Base-by-base conservation (phyloP, 2,329 filamentous ascomycete genomes). In the Xylariales sp. region DNA sequence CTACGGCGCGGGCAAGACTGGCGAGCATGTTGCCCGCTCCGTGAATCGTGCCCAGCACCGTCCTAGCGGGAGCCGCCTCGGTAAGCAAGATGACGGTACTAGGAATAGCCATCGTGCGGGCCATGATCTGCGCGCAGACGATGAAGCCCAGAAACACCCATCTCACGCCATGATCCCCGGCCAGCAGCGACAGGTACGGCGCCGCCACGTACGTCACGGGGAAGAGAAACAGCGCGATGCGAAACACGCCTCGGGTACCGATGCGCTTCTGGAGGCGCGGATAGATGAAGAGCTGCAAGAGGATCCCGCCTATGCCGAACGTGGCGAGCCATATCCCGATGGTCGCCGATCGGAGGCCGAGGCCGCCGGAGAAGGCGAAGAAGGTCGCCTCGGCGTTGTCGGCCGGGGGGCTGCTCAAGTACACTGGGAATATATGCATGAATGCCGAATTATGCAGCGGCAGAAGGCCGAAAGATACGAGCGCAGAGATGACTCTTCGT, bases 381-480 rank as follows among this genome's bases (percentile, higher is more conserved):
- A 83, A 30, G 59, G 80, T 74, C 68, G 75, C 69, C 73, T 77
- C 74, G 72, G 76, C 73, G 71, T 69, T 76, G 43, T 80, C 83
- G 18, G 85, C 84, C 0, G 86, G 84, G 0, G 78, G 76, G 1
- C 85, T 86, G 8, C 88, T 89, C 49, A 91, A 81, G 76, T 89
- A 90, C 30, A 90, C 83, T 36, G 89, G 88, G 73, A 87, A 89
- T 55, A 91, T 83, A 52, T 87, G 83, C 74, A 88, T 87, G 78
- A 90, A 91, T 23, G 88, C 85, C 64, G 85, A 86, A 76, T 89
- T 86, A 78, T 91, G 89, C 68, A 90, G 83, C 54, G 88, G 87
- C 45, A 90, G 84, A 50, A 90, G 73, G 4, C 76, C 78, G 46
- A 80, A 79, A 7, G 78, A 78, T 14, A 81, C 72, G 23, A 80